Base-by-base conservation (phyloP, 148 eudicot species). In the Chenopodium quinoa region DNA sequence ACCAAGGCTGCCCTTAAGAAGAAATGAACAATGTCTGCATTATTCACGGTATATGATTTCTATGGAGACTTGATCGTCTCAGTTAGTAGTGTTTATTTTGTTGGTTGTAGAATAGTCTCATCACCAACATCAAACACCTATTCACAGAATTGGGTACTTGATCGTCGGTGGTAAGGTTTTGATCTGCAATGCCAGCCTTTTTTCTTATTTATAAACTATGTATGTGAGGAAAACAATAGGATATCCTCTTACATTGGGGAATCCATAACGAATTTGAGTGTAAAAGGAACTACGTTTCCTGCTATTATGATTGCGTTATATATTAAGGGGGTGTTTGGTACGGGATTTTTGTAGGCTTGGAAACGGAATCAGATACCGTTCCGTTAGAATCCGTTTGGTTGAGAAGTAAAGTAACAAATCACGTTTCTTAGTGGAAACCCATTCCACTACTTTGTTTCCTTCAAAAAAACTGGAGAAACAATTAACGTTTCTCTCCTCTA, bases 71-170 rank as follows among this genome's bases (percentile, higher is more conserved):
- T 63, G 63, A 69, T 44, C 17, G 25, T n/a, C 5, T 60, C 17
- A 25, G 7, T 68, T 11, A 25, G 5, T 44, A 77, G 58, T 79
- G 4, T 54, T 0, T 11, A 17, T 80, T 70, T 29, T 32, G 77
- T 67, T 29, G 32, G 22, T 63, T 48, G 78, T 76, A 75, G 79
- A 40, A 67, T n/a, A 9, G 70, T 63, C 56, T 75, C 47, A 0
- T 67, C 82, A 2, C 85, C 76, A 50, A 16, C 12, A 12, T 84
- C 73, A 2, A 71, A 73, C 22, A 72, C 78, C 81, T 64, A 22
- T 73, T 81, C 79, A 20, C 84, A 84, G 87, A 73, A 81, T 73
- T 84, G 87, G 87, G 84, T 84, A 27, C 82, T 84, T 71, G 87
- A 84, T 72, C 77, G 87, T 16, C 87, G 87, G 81, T 84, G 87